Evolutionary conservation across 148 eudicot species (phyloP).

Genomic region (Cornus kousa): DNA sequence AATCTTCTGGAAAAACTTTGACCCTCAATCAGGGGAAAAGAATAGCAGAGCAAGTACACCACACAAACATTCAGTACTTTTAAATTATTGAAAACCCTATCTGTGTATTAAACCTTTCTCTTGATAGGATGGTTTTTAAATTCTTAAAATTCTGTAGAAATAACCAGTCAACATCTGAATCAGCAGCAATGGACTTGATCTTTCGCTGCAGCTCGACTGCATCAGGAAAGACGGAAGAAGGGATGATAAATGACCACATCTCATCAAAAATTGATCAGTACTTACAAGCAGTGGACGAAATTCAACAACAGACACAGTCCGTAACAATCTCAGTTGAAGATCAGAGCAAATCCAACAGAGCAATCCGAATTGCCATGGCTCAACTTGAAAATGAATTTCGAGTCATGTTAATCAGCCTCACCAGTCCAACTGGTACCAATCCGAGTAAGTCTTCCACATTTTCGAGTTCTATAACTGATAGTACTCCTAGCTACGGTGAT

Average conservation of each 20-base stretch:
- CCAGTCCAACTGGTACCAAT: constrained; percentile 11
- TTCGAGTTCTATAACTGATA: too few species aligned
- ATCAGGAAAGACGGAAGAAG: constrained; percentile 64
- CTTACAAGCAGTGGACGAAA: constrained; percentile 70
- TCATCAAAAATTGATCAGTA: constrained; percentile 53
- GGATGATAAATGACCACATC: constrained; percentile 67
- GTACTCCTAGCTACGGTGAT: neutral
- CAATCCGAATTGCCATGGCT: constrained; percentile 88
- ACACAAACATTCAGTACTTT: too few species aligned
- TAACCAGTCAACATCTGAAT: constrained; percentile 8
- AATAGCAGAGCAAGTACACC: too few species aligned
- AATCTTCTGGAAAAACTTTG: too few species aligned
- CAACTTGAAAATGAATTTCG: constrained; percentile 90
- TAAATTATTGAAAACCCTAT: too few species aligned
- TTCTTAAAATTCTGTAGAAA: too few species aligned
- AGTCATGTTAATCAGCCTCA: constrained; percentile 43
- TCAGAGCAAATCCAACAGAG: constrained; percentile 9
- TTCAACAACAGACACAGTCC: constrained; percentile 52
- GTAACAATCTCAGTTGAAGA: constrained; percentile 32
- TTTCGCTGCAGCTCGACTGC: constrained; percentile 76
- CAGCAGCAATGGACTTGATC: constrained; percentile 52
- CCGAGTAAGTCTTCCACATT: too few species aligned
- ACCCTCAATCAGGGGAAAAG: too few species aligned
- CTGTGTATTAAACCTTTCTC: too few species aligned
- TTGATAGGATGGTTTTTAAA: too few species aligned